Base-by-base conservation (phyloP, 73 alveolate species). In the Paramecium octaurelia region DNA sequence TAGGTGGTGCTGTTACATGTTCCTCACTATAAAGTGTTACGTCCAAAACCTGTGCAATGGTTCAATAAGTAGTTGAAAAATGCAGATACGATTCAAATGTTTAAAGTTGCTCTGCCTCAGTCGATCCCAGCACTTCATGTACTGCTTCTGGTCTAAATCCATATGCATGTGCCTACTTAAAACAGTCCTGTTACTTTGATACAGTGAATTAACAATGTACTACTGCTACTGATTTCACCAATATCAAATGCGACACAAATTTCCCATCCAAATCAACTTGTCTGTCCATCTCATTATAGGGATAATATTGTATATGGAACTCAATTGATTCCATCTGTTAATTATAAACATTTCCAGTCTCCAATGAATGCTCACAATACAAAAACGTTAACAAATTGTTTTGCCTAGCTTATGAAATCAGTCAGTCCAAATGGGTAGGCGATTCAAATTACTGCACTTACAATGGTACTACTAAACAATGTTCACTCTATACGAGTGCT, bases 401-500 rank as follows among this genome's bases (percentile, higher is more conserved):
- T 21, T 80, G 91, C 20, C 46, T 80, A 80, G 91, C 87, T 36
- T 73, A 73, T 38, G 71, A 80, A 24, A 46, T 80, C 23, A 42
- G 91, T 24, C 20, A 20, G 18, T 43, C 48, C 2, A 80, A 42
- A 14, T 73, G 75, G 70, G 91, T 80, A 6, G 27, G 57, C 12
- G 21, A 21, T 20, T 12, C n/a, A 0, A 31, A 34, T 43, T 80
- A 3, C 23, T 80, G 91, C 11, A 80, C 91, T 8, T 80, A 80
- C 21, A 10, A 34, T 20, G 43, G 75, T 23, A 80, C 70, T 9
- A 73, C n/a, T 2, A 8, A 40, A 36, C 11, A 23, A 23, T 73
- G 87, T 36, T 18, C 3, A n/a, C n/a, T 23, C 8, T 80, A 31
- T 80, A 64, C 50, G 3, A 24, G 57, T 43, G 91, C 42, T 14